Evolutionary conservation across 129 eudicot genomes (phyloP).

Genomic region (Centaurea solstitialis): DNA sequence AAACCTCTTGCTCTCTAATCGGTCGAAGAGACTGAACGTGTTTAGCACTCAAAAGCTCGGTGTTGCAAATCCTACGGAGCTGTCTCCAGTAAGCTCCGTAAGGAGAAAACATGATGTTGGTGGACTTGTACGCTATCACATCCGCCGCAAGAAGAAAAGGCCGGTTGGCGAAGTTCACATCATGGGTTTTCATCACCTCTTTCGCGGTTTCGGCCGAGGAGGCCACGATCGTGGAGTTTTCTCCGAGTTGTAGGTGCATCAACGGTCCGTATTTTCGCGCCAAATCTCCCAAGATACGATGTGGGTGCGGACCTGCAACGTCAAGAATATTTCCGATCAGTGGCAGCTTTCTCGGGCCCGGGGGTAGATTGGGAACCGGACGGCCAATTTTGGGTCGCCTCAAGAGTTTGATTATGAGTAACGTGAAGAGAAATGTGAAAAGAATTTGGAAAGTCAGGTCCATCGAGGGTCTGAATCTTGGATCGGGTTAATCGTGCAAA

Average conservation of each 20-base stretch:
- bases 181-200: conserved; percentile 45
- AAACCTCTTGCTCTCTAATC: conserved; percentile 35
- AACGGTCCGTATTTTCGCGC: conserved; percentile 36
- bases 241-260: conserved; percentile 43
- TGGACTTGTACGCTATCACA: conserved; percentile 32
- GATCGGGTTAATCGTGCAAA: neutral
- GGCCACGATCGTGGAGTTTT: conserved; percentile 33
- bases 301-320: conserved; percentile 37
- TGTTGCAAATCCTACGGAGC: conserved; percentile 41
- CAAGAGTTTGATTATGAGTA: conserved; percentile 22
- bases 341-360: conserved; percentile 39
- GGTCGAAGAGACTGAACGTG: conserved; percentile 39
- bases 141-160: conserved; percentile 42
- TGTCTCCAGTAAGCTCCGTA: conserved; percentile 44
- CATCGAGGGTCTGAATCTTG: conserved; percentile 23
- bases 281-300: conserved; percentile 29
- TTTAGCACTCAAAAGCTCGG: conserved; percentile 38
- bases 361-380: conserved; percentile 24
- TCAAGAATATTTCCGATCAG: conserved; percentile 37
- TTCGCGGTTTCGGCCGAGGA: conserved; percentile 42
- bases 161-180: conserved; percentile 33
- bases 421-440: conserved; percentile 16
- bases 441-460: conserved; percentile 27
- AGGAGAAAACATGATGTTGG: conserved; percentile 37
- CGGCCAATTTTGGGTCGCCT: conserved; percentile 3